Percentiles rank a stretch among this genome's conserved stretches.
phyloP scores from a whole-genome alignment of 2,329 filamentous ascomycete genomes.

The Cladosporium oxysporum region DNA sequence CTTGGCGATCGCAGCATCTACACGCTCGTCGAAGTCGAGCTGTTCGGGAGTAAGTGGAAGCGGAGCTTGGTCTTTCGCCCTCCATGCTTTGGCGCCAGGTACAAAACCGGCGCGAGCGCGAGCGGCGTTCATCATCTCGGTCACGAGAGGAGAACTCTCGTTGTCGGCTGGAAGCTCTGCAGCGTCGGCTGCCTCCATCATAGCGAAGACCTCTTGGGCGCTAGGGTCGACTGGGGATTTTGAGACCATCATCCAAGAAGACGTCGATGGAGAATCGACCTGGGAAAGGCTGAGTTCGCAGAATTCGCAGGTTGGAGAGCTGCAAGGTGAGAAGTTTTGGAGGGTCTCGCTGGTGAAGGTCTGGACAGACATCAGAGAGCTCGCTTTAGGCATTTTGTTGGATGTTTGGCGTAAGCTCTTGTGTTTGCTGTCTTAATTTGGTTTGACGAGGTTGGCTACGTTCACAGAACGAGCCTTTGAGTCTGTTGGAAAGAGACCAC shows the following conservation, averaged over 20 bases:
- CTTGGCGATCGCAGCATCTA: slow-evolving; percentile 23
- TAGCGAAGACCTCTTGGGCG: background rate
- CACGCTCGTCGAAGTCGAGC: slow-evolving; percentile 21
- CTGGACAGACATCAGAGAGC: background rate
- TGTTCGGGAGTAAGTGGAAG: background rate
- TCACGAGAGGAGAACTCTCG: background rate
- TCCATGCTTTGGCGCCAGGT: background rate
- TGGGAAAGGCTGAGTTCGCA: background rate
- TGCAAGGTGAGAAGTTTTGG: slow-evolving; percentile 4
- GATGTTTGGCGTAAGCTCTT: background rate
- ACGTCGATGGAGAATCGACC: background rate
- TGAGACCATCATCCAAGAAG: background rate
- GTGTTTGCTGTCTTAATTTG: background rate
- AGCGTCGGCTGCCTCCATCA: background rate
- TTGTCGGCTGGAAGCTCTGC: background rate
- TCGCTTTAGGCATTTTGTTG: background rate
- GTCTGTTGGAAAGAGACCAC: background rate
- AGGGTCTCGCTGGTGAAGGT: background rate
- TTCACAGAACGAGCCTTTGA: background rate
- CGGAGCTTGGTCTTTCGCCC: background rate
- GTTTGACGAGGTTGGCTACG: background rate
- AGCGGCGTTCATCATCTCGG: slow-evolving; percentile 2
- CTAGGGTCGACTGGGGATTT: background rate
- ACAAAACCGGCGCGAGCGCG: background rate
- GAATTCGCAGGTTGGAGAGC: background rate